These are phyloP conservation scores for Neohortaea acidophila DNA, from an alignment of 495 filamentous ascomycete species.

Conservation along the genomic window DNA sequence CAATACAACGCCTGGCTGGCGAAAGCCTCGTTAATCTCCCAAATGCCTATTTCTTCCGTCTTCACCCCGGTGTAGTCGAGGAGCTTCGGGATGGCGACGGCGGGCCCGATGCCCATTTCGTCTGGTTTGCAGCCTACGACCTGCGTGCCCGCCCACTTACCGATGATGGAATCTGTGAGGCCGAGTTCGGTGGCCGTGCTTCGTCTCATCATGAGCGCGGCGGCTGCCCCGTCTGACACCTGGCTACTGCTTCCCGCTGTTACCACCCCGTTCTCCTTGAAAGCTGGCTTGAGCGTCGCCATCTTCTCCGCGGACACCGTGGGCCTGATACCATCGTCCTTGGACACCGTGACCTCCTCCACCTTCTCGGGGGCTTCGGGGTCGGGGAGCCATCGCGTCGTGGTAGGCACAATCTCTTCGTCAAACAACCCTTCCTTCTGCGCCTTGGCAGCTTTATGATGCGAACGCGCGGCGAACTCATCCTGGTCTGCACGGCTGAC, in stretches of 20 bases:
- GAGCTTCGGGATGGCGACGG: slow-evolving; percentile 69
- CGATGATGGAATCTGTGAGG: slow-evolving; percentile 51
- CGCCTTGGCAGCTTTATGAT: slow-evolving; percentile 54
- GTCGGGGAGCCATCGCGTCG: slow-evolving; percentile 43
- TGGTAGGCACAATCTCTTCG: slow-evolving; percentile 62
- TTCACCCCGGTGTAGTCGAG: slow-evolving; percentile 47
- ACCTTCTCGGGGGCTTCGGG: slow-evolving; percentile 46
- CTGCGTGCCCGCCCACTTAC: slow-evolving; percentile 58
- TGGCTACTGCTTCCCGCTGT: slow-evolving; percentile 83
- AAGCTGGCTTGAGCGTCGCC: slow-evolving; percentile 69
- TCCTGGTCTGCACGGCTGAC: slow-evolving; percentile 68
- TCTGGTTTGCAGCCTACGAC: slow-evolving; percentile 68
- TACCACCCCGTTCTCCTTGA: slow-evolving; percentile 51
- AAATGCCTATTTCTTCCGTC: slow-evolving; percentile 60
- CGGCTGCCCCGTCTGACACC: slow-evolving; percentile 77
- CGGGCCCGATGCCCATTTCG: slow-evolving; percentile 88
- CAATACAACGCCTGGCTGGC: slow-evolving; percentile 79
- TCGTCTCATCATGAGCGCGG: slow-evolving; percentile 67
- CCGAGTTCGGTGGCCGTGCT: slow-evolving; percentile 65
- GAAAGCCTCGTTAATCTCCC: slow-evolving; percentile 96
- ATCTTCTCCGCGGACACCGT: slow-evolving; percentile 52
- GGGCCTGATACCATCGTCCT: slow-evolving; percentile 70
- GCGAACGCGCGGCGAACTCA: slow-evolving; percentile 58
- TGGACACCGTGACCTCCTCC: slow-evolving; percentile 43
- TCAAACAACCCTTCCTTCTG: slow-evolving; percentile 55